Percentiles rank a stretch among this genome's conserved stretches.
Conservation (phyloP, 805 yeast species). For the Monosporozyma solicola region DNA sequence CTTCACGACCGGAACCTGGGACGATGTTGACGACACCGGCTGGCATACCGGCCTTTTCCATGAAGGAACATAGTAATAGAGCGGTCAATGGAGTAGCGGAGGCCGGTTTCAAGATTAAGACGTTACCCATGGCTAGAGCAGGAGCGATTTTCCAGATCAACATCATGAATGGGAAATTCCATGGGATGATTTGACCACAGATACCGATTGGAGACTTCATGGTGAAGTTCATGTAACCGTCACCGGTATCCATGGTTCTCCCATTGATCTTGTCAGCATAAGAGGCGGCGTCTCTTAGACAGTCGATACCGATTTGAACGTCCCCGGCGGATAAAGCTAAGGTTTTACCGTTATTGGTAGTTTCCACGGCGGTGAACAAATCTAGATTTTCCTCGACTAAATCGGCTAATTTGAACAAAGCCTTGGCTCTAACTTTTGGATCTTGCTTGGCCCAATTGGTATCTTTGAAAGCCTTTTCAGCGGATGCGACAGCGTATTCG, state of each 20-base stretch:
- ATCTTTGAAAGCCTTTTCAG: constrained; percentile 48
- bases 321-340: constrained; percentile 58
- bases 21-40: constrained; percentile 67
- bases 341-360: constrained; percentile 73
- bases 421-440: constrained; percentile 47
- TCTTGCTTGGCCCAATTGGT: constrained; percentile 50
- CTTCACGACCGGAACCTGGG: constrained; percentile 65
- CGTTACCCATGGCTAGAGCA: constrained; percentile 69
- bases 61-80: constrained; percentile 49
- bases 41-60: constrained; percentile 64
- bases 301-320: constrained; percentile 52
- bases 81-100: constrained; percentile 72
- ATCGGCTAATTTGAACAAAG: constrained; percentile 55
- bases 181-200: constrained; percentile 77
- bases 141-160: constrained; percentile 75
- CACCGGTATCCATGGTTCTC: constrained; percentile 53
- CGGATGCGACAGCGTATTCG: constrained; percentile 60
- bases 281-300: constrained; percentile 65
- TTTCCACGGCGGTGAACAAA: constrained; percentile 56
- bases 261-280: constrained; percentile 65
- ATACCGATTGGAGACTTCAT: constrained; percentile 72
- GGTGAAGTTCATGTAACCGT: constrained; percentile 54
- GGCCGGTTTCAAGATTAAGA: constrained; percentile 65
- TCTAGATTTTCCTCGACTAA: constrained; percentile 56
- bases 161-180: constrained; percentile 81